Evolutionary conservation across 768 basidiomycete species (phyloP).

Genomic region (Nidula microcarpa): DNA sequence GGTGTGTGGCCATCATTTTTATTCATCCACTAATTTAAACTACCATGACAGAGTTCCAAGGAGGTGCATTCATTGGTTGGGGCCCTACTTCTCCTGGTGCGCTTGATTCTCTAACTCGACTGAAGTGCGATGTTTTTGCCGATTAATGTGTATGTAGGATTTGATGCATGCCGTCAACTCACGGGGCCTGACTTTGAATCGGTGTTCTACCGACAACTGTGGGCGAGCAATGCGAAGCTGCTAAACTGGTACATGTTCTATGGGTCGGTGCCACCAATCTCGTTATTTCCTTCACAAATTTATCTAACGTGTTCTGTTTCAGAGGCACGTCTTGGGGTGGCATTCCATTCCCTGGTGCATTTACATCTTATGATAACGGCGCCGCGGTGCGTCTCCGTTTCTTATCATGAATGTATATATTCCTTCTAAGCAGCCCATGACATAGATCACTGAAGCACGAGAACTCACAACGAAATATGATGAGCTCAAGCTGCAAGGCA

Average conservation of each 20-base stretch:
- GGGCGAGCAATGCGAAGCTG: constrained; percentile 79
- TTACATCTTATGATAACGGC: constrained; percentile 83
- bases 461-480: constrained; percentile 64
- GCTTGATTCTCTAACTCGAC: too few relatives aligned
- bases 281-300: background rate
- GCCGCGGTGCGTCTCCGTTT: constrained; percentile 42
- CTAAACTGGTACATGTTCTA: constrained; percentile 86
- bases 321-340: constrained; percentile 87
- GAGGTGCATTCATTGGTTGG: constrained; percentile 80
- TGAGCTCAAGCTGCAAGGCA: constrained; percentile 75
- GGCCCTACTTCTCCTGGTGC: constrained; percentile 67
- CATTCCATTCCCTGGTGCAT: constrained; percentile 74
- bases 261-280: constrained; percentile 43
- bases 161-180: constrained; percentile 57
- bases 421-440: too few relatives aligned
- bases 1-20: too few relatives aligned
- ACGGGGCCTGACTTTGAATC: constrained; percentile 74
- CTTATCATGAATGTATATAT: too few relatives aligned
- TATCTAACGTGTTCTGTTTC: background rate
- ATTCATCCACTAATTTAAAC: too few relatives aligned
- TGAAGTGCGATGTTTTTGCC: background rate
- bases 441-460: constrained; percentile 60
- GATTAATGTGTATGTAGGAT: constrained; percentile 38
- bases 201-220: constrained; percentile 75
- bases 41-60: too few relatives aligned